Evolutionary conservation across 1,139 yeast genomes (phyloP), one percentile per base, ranked within the genome.

Genomic region (Magnusiomyces suaveolens): DNA sequence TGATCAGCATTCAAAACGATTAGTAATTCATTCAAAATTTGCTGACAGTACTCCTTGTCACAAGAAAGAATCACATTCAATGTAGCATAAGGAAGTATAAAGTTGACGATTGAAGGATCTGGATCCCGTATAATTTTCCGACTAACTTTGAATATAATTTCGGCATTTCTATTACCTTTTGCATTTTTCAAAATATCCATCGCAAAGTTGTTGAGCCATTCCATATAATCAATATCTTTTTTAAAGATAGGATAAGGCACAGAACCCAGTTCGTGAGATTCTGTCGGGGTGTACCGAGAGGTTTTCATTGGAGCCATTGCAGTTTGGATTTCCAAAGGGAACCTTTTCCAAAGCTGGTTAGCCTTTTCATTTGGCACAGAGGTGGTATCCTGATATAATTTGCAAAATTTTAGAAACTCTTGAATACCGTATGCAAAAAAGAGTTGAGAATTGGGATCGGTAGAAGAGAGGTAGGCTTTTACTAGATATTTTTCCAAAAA

Each of bases 341-440:
- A 83, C 52, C 73, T 72, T 14, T 75, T 71, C 95, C 96, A 87
- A 1, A 81, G 48, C 14, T 57, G 58, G 21, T 53, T 23, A 23
- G 43, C 47, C 18, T 51, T 50, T 8, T 54, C 54, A 8, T 12
- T 6, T 29, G 36, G 12, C 12, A 8, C 12, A 8, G 51, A 20
- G 53, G 47, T 43, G 33, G 18, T 52, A n/a, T 24, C 24, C 10
- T 70, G 64, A 52, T 74, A 78, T 38, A 87, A 69, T 1, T 80
- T 81, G 66, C 92, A 77, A 14, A 83, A 78, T 58, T 81, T 81
- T 53, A 92, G 69, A 51, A 85, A 83, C 60, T 87, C 94, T 66
- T 94, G 99, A 79, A 94, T 87, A 0, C 94, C 87, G 68, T 80
- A 86, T 0, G 97, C 96, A 39, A 90, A 76, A 64, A 84, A 87